Base-by-base conservation (phyloP, 306 rosid species). In the Ceratonia siliqua region DNA sequence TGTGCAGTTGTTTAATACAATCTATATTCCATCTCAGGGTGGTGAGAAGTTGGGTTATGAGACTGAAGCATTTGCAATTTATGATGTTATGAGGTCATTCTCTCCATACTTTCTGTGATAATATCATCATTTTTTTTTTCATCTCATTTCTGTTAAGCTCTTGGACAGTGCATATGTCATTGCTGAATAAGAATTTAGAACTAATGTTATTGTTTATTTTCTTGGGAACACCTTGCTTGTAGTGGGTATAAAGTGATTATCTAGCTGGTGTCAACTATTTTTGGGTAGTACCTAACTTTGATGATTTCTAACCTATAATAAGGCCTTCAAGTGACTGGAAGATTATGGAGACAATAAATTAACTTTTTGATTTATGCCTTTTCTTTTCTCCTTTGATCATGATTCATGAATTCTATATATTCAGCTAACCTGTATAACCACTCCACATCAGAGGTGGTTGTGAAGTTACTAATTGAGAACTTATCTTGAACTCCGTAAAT, bases 41-140 rank as follows among this genome's bases (percentile, higher is more conserved):
- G 98, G 91, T 63, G 91, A 86, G 87, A 95, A 95, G 84, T 89
- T 95, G 92, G 98, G 99, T 78, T 92, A 90, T 53, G 98, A 95
- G 87, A 89, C 96, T 46, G 99, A 95, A 77, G 99, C 99, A 75
- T 82, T 92, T 78, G 97, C 98, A 15, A 70, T 92, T 70, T 90
- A 95, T 79, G 98, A 92, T 82, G 82, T 86, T 61, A 95, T 95
- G 98, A 89, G 98, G 99, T 95, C 56, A 80, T 72, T 72, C 76
- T 82, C 82, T 56, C 70, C 69, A 38, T 58, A 24, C 62, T 78
- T 72, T 77, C 50, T 70, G 24, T 71, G 41, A 54, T 22, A 59
- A 49, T 52, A 55, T 50, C 41, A 50, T 65, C 8, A n/a, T 39
- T 77, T 30, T 13, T 69, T 64, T 27, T 49, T 55, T 68, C 36